A percentile compares a stretch with the other conserved stretches of the same genome.
Conservation (phyloP, 2,329 filamentous ascomycete species). For the Aspergillus versicolor region DNA sequence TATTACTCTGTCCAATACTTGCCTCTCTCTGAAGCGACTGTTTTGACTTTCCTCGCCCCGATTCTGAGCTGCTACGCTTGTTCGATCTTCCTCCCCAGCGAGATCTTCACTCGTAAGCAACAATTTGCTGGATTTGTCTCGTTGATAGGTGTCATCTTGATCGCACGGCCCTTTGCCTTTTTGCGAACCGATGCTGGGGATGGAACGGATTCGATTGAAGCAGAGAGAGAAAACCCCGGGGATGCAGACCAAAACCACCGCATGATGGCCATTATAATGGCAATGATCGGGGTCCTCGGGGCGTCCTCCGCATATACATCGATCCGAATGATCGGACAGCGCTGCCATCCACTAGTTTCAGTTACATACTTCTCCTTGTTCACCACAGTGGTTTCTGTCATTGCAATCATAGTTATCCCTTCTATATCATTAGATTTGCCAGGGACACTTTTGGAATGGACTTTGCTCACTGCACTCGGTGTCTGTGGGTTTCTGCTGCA, state of each 20-base stretch:
- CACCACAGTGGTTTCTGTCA: slow-evolving; percentile 66
- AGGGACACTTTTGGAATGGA: slow-evolving; percentile 59
- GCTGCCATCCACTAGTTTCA: slow-evolving; percentile 77
- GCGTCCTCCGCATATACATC: slow-evolving; percentile 72
- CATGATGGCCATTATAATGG: slow-evolving; percentile 67
- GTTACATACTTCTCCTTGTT: slow-evolving; percentile 80
- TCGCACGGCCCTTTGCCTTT: slow-evolving; percentile 64
- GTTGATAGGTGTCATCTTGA: slow-evolving; percentile 76
- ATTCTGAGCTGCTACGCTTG: slow-evolving; percentile 78
- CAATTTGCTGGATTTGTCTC: slow-evolving; percentile 74
- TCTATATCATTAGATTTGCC: slow-evolving; percentile 59
- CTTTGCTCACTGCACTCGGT: slow-evolving; percentile 66
- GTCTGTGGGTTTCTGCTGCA: slow-evolving; percentile 79
- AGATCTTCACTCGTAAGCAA: slow-evolving; percentile 76
- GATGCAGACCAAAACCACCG: slow-evolving; percentile 61
- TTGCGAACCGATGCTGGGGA: slow-evolving; percentile 6
- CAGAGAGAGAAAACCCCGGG: slow-evolving; percentile 26
- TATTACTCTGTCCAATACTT: slow-evolving; percentile 76
- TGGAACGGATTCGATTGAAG: slow-evolving; percentile 17
- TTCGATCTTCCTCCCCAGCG: slow-evolving; percentile 66
- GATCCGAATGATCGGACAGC: slow-evolving; percentile 75
- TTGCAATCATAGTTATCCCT: slow-evolving; percentile 59
- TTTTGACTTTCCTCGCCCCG: slow-evolving; percentile 83
- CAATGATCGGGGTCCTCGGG: slow-evolving; percentile 75
- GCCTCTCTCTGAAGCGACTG: slow-evolving; percentile 81